These are phyloP conservation scores for Phytopythium helicoides DNA, from an alignment of 352 stramenopile species.

Conservation along the genomic window DNA sequence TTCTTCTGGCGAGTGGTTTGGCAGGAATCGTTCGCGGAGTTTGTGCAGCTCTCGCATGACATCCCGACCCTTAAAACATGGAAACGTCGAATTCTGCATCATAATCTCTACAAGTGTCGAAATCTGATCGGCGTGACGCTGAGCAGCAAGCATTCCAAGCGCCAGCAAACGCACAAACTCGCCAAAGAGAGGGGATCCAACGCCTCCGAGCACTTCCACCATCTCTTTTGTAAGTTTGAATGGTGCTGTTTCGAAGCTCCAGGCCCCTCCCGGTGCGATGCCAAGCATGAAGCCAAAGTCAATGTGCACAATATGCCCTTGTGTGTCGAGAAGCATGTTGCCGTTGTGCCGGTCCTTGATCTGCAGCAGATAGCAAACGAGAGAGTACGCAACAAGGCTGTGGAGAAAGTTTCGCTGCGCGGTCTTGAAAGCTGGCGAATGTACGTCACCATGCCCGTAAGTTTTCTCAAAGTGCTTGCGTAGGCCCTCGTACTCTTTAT, in stretches of 20 bases:
- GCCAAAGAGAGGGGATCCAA: conserved; percentile 54
- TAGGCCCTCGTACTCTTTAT: conserved; percentile 76
- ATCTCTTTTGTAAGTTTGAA: conserved; percentile 97
- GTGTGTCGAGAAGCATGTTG: conserved; percentile 93
- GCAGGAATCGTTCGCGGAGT: conserved; percentile 63
- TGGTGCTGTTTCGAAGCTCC: conserved; percentile 91
- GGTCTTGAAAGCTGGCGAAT: conserved; percentile 35
- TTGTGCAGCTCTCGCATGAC: conserved; percentile 86
- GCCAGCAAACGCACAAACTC: conserved; percentile 69
- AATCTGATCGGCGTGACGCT: conserved; percentile 61
- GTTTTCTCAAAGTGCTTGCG: conserved; percentile 90
- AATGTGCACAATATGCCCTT: conserved; percentile 94
- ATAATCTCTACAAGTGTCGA: conserved; percentile 76
- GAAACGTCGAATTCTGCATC: conserved; percentile 81
- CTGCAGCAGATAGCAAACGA: conserved; percentile 88
- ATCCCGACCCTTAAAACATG: conserved; percentile 79
- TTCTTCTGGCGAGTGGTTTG: conserved; percentile 52
- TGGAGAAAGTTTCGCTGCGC: conserved; percentile 64
- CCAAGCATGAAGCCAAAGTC: conserved; percentile 97
- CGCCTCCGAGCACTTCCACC: conserved; percentile 87
- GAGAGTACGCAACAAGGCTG: conserved; percentile 62
- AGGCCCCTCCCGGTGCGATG: conserved; percentile 91
- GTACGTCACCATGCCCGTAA: conserved; percentile 66
- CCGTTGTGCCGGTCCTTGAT: conserved; percentile 97
- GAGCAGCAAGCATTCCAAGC: conserved; percentile 46